Evolutionary conservation across 108 stramenopile species (phyloP).

Genomic region (Cylindrotheca closterium): DNA sequence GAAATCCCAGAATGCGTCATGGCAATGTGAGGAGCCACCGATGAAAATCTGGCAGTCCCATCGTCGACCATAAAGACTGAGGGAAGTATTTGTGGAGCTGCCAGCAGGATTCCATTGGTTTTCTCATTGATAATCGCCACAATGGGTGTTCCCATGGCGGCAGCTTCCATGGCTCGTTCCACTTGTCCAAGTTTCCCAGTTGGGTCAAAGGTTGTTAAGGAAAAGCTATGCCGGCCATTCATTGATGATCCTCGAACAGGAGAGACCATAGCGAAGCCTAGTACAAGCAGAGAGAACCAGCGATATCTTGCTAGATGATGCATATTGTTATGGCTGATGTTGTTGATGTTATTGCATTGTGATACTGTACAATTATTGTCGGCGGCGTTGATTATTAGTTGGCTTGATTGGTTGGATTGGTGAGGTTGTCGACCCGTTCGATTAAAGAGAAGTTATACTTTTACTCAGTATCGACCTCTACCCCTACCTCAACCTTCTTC

Average conservation of each 20-base stretch:
- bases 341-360: too few species aligned
- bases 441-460: too few species aligned
- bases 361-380: too few species aligned
- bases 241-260: background rate
- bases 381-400: too few species aligned
- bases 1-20: constrained; percentile 69
- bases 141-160: constrained; percentile 67
- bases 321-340: too few species aligned
- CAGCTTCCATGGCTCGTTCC: constrained; percentile 81
- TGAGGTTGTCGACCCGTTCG: too few species aligned
- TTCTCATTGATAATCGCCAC: constrained; percentile 41
- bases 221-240: constrained; percentile 90
- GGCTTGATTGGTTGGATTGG: too few species aligned
- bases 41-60: constrained; percentile 70
- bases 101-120: constrained; percentile 28
- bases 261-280: background rate
- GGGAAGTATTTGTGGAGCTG: constrained; percentile 52
- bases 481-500: too few species aligned
- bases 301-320: too few species aligned
- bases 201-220: constrained; percentile 93
- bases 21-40: constrained; percentile 47
- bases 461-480: too few species aligned
- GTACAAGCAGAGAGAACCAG: too few species aligned
- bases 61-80: constrained; percentile 69
- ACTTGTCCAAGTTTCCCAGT: constrained; percentile 93